Conservation (phyloP, 1,284 basidiomycete species). For the Tremellales sp. region DNA sequence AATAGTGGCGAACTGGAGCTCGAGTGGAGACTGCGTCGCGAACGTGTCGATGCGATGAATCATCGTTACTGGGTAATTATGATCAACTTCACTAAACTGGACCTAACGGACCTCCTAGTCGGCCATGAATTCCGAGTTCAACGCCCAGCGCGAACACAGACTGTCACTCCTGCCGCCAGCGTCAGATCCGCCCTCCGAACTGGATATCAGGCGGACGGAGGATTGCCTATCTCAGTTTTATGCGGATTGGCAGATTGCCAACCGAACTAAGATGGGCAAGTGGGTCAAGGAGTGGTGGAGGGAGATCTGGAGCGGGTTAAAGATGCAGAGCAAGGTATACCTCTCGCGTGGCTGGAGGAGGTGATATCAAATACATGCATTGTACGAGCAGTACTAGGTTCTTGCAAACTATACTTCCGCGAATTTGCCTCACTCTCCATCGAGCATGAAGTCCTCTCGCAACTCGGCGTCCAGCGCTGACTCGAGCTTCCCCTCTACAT, state of each 20-base stretch:
- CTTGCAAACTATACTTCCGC: too few relatives aligned
- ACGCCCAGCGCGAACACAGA: slow-evolving; percentile 32
- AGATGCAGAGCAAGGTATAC: slow-evolving; percentile 36
- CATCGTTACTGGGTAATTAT: slow-evolving; percentile 43
- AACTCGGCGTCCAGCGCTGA: too few relatives aligned
- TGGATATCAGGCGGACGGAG: slow-evolving; percentile 32
- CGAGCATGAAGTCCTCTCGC: too few relatives aligned
- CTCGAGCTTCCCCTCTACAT: too few relatives aligned
- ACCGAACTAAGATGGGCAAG: slow-evolving; percentile 26
- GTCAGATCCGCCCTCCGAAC: slow-evolving; percentile 30
- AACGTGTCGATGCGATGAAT: slow-evolving; percentile 43
- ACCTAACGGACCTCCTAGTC: slow-evolving; percentile 19
- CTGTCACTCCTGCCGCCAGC: slow-evolving; percentile 31
- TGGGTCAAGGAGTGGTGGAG: slow-evolving; percentile 46
- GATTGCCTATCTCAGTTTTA: slow-evolving; percentile 41
- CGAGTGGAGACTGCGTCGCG: slow-evolving; percentile 36
- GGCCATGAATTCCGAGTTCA: slow-evolving; percentile 34
- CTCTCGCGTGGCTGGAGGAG: neutral
- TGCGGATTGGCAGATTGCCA: slow-evolving; percentile 44
- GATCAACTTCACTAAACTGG: neutral
- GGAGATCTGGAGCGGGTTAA: slow-evolving; percentile 40
- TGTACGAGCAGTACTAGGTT: too few relatives aligned
- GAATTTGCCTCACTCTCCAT: too few relatives aligned
- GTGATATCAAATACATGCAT: too few relatives aligned
- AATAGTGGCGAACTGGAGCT: slow-evolving; percentile 34